These are phyloP conservation scores for Isabelozyma rhagii DNA, from an alignment of 805 yeast genomes.

Conservation along the genomic window DNA sequence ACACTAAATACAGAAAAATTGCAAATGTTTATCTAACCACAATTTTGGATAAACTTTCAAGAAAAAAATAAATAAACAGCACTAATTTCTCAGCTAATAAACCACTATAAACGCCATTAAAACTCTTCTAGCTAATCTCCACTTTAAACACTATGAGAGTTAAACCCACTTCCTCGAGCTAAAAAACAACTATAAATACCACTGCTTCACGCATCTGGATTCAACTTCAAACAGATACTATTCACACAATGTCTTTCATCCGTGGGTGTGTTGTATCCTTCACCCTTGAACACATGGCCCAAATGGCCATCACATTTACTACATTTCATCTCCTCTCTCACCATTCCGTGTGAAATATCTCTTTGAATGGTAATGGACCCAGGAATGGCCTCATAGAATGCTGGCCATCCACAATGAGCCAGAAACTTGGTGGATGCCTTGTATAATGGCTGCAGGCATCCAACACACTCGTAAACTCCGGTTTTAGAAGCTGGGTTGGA, in stretches of 20 bases:
- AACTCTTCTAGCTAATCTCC: too few relatives aligned
- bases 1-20: background rate
- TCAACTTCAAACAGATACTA: conserved; percentile 73
- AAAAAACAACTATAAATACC: too few relatives aligned
- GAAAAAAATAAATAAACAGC: too few relatives aligned
- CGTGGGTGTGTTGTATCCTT: conserved; percentile 85
- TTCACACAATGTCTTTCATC: conserved; percentile 95
- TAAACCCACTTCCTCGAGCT: too few relatives aligned
- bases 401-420: conserved; percentile 98
- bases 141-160: too few relatives aligned
- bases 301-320: conserved; percentile 87
- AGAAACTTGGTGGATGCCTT: conserved; percentile 77
- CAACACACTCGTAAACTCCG: conserved; percentile 84
- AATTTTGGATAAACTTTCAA: background rate
- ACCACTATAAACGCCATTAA: too few relatives aligned
- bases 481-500: conserved; percentile 44
- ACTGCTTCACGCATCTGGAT: conserved; percentile 1
- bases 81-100: too few relatives aligned
- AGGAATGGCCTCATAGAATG: conserved; percentile 86
- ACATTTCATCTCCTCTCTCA: conserved; percentile 86
- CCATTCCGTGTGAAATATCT: conserved; percentile 73
- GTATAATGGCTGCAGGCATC: conserved; percentile 78
- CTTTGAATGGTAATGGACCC: conserved; percentile 62
- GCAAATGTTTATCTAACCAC: background rate
- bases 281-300: conserved; percentile 94